Base-by-base conservation (phyloP, 2,329 filamentous ascomycete species). In the Pseudogymnoascus sp. region DNA sequence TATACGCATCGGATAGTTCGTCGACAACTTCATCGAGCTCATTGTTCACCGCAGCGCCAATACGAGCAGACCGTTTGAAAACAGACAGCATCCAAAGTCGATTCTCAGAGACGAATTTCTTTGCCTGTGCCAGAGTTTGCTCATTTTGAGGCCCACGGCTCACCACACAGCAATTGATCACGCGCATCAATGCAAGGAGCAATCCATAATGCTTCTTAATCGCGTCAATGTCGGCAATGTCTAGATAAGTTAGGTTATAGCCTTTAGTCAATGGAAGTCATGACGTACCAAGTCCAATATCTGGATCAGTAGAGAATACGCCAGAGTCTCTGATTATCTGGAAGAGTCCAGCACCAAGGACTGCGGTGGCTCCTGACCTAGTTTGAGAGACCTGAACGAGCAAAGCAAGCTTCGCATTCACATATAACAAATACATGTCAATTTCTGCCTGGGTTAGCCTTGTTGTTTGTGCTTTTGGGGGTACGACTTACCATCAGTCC, bases 291-390 rank as follows among this genome's bases (percentile, higher is more conserved):
- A 93, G 86, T 65, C 96, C 92, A 62, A 99, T 86, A 74, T 99
- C 95, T 0, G 95, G 95, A 73, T 99, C 95, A 11, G 90, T 89
- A 7, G 87, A 81, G 74, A 97, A 99, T 21, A 97, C 82, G n/a
- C 87, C 85, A 0, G 92, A 96, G 63, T 89, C 84, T 66, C 89
- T 89, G 28, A 97, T 79, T 0, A 90, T 84, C 50, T 88, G 84
- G 78, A 99, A 93, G 4, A 99, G 82, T 66, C 93, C 93, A 7
- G 91, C 90, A 70, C 96, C 92, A 44, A 97, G 81, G n/a, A 97
- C 86, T 67, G 91, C 86, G 64, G 88, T 89, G 56, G 95, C 93
- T 28, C 95, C 96, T n/a, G 83, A 79, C 64, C 89, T 87, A 1
- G 89, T 93, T 73, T 96, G 91, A 62, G 89, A 89, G 61, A 97